A percentile compares a stretch with the other conserved stretches of the same genome.
Evolutionary conservation across 2,329 filamentous ascomycete species (phyloP).

Genomic region (Alternaria arborescens): DNA sequence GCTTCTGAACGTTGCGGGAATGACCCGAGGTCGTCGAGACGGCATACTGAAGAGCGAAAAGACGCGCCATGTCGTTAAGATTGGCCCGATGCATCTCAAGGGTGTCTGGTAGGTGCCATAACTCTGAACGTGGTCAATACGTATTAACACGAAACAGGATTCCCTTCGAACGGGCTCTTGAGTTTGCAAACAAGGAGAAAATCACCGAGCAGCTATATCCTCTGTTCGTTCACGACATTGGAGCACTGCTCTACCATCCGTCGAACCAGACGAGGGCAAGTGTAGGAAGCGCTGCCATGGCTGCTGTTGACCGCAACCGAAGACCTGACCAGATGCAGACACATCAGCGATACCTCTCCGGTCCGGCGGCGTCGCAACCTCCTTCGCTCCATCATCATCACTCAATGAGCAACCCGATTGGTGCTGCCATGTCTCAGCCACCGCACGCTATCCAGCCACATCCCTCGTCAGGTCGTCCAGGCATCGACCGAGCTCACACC

Average conservation of each 20-base stretch:
- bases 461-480: slow-evolving; percentile 69
- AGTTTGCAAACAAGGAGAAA: slow-evolving; percentile 99
- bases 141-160: slow-evolving; percentile 70
- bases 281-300: slow-evolving; percentile 75
- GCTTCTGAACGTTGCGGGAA: slow-evolving; percentile 93
- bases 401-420: slow-evolving; percentile 69
- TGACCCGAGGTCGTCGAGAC: slow-evolving; percentile 94
- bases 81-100: slow-evolving; percentile 98
- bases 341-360: slow-evolving; percentile 65
- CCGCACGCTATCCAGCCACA: slow-evolving; percentile 70
- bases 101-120: slow-evolving; percentile 59
- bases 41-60: slow-evolving; percentile 99
- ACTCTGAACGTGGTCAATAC: background rate
- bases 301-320: slow-evolving; percentile 71
- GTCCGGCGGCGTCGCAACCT: slow-evolving; percentile 65
- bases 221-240: slow-evolving; percentile 97
- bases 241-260: slow-evolving; percentile 90
- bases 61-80: slow-evolving; percentile 95
- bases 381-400: slow-evolving; percentile 77
- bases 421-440: slow-evolving; percentile 70
- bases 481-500: slow-evolving; percentile 81
- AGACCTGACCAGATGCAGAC: slow-evolving; percentile 53
- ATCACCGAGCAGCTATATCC: slow-evolving; percentile 96
- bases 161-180: slow-evolving; percentile 94
- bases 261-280: slow-evolving; percentile 84